Evolutionary conservation across 2,329 filamentous ascomycete genomes (phyloP).

Genomic region (Pseudocercospora eumusae): DNA sequence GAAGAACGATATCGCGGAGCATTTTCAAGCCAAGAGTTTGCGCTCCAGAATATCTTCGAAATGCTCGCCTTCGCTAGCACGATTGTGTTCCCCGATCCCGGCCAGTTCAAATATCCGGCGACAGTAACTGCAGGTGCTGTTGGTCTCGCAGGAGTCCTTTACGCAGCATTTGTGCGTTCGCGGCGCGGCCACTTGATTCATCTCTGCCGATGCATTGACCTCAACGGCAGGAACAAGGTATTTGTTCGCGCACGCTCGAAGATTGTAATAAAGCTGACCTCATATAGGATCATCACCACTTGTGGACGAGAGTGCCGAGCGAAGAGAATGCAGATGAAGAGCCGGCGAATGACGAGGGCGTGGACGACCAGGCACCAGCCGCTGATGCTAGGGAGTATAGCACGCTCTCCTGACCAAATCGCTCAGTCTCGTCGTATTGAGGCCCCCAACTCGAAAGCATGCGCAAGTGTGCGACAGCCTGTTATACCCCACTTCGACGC

Average conservation of each 20-base stretch:
- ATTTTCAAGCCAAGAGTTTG: constrained; percentile 69
- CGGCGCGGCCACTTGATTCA: constrained; percentile 64
- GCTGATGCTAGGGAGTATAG: background rate
- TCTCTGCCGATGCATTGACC: constrained; percentile 35
- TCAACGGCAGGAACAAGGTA: constrained; percentile 22
- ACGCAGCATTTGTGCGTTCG: constrained; percentile 59
- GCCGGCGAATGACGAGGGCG: background rate
- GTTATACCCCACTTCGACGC: background rate
- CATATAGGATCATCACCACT: constrained; percentile 12
- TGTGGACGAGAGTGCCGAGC: constrained; percentile 15
- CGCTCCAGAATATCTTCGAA: constrained; percentile 66
- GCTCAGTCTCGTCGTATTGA: background rate
- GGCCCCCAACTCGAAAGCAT: background rate
- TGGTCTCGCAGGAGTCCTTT: constrained; percentile 52
- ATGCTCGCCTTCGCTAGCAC: constrained; percentile 66
- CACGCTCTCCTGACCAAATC: background rate
- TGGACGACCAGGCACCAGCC: background rate
- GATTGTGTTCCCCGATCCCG: constrained; percentile 62
- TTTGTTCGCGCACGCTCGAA: background rate
- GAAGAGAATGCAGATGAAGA: constrained; percentile 1
- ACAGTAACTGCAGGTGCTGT: constrained; percentile 60
- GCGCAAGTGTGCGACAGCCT: background rate
- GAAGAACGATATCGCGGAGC: constrained; percentile 55
- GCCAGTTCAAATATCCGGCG: constrained; percentile 64
- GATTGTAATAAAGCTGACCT: background rate